Base-by-base conservation (phyloP, 305 asterid species). In the Fraxinus xanthoxyloides region DNA sequence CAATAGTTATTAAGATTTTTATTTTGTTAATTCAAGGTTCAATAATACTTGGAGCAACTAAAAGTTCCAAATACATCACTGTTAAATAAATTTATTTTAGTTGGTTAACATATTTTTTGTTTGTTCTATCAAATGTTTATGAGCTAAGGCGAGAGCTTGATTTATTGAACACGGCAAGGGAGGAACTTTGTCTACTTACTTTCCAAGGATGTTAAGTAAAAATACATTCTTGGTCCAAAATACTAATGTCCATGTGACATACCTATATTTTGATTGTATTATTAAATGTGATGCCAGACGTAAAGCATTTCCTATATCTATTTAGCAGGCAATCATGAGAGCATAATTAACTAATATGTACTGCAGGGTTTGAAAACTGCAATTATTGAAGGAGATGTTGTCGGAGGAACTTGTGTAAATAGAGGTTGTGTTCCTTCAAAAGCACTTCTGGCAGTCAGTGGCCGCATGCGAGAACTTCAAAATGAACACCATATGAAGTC, bases 401-500 rank as follows among this genome's bases (percentile, higher is more conserved):
- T 94, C 30, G 98, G 98, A 61, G 98, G 98, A 75, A 94, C 98
- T 34, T 93, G 98, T 83, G 97, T 94, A 73, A 94, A 93, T 69
- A 89, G 98, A 86, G 97, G 97, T 15, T 92, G 97, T 72, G 97
- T 93, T 81, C 97, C 98, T 85, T 94, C 98, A 76, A 94, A 94
- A 87, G 98, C 98, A 77, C 98, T 94, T 87, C 92, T 94, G 80
- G 97, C 98, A 40, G 98, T 92, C 73, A 94, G 98, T 87, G 98
- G 98, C 48, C 93, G 98, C 78, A 94, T 93, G 98, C 88, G 97
- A 75, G 98, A 93, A 84, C 97, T 94, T 87, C 97, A 92, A 77
- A 91, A 92, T 81, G 97, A 93, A 81, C 97, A 89, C 40, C 98
- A 92, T 81, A 85, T 94, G 95, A 93, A 92, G 87, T 88, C 97